These are phyloP conservation scores for Fusarium bactridioides DNA, from an alignment of 2,329 filamentous ascomycete genomes.

Conservation along the genomic window DNA sequence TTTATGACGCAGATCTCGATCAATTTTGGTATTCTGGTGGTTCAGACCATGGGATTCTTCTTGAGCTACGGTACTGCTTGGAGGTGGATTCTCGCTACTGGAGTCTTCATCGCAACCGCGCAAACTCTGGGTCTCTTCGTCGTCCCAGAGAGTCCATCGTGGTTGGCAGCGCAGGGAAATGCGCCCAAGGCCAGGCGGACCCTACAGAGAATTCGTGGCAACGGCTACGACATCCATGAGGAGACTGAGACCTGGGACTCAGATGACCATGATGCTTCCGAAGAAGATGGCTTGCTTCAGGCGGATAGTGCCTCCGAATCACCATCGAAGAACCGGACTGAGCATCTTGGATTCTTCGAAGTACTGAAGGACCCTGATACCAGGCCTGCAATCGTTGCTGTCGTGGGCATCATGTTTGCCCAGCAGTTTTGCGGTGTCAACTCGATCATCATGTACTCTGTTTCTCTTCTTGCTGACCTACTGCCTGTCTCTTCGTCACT, in stretches of 20 bases:
- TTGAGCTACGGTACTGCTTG: constrained; percentile 81
- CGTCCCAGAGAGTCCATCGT: constrained; percentile 88
- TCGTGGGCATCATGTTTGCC: constrained; percentile 88
- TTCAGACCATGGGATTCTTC: constrained; percentile 88
- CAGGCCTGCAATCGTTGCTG: constrained; percentile 78
- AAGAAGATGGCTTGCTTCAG: constrained; percentile 75
- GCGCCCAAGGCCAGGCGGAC: constrained; percentile 68
- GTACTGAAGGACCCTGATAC: constrained; percentile 74
- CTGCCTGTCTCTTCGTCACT: constrained; percentile 83
- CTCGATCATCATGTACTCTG: constrained; percentile 98
- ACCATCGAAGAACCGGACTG: constrained; percentile 23
- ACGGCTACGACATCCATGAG: constrained; percentile 71
- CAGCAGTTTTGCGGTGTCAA: constrained; percentile 96
- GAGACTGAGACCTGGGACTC: constrained; percentile 73
- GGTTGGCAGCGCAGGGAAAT: constrained; percentile 76
- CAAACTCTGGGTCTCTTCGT: constrained; percentile 76
- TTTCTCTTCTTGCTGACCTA: constrained; percentile 82
- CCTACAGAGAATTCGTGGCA: constrained; percentile 79
- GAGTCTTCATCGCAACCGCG: constrained; percentile 70
- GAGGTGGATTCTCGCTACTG: constrained; percentile 82
- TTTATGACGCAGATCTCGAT: constrained; percentile 91
- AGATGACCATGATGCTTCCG: constrained; percentile 56
- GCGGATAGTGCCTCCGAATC: constrained; percentile 43
- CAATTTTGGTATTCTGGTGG: constrained; percentile 86
- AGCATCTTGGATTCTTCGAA: constrained; percentile 66